phyloP scores from a whole-genome alignment of 495 filamentous ascomycete genomes.

The Tuber calosporum region DNA sequence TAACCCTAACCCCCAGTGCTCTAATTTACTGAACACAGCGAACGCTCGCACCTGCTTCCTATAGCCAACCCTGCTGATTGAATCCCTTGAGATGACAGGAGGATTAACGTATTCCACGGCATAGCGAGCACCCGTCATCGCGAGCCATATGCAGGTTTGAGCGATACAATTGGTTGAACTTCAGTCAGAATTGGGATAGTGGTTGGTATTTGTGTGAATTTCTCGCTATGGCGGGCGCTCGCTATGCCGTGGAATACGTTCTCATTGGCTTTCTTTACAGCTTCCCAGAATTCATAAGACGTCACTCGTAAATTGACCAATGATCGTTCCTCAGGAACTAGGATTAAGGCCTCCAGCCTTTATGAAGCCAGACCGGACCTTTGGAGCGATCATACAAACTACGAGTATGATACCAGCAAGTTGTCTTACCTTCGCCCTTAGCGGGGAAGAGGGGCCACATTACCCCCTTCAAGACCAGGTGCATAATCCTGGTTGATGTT shows the following conservation, averaged over 20 bases:
- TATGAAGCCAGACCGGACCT: not conserved
- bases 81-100: not conserved
- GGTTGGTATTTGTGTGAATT: no score
- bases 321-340: not conserved
- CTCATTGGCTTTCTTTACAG: not conserved
- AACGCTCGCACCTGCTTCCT: no score
- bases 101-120: no score
- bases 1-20: no score
- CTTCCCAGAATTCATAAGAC: not conserved
- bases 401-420: not conserved
- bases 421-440: not conserved
- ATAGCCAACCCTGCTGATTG: not conserved
- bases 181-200: no score
- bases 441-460: not conserved
- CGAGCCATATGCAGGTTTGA: no score
- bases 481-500: not conserved
- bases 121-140: no score
- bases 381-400: not conserved
- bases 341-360: conserved; percentile 1
- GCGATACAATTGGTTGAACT: no score
- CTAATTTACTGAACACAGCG: no score
- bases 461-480: not conserved
- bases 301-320: not conserved
- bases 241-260: no score
- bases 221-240: no score